Conservation (phyloP, 768 basidiomycete species). For the Cystobasidium tubakii region DNA sequence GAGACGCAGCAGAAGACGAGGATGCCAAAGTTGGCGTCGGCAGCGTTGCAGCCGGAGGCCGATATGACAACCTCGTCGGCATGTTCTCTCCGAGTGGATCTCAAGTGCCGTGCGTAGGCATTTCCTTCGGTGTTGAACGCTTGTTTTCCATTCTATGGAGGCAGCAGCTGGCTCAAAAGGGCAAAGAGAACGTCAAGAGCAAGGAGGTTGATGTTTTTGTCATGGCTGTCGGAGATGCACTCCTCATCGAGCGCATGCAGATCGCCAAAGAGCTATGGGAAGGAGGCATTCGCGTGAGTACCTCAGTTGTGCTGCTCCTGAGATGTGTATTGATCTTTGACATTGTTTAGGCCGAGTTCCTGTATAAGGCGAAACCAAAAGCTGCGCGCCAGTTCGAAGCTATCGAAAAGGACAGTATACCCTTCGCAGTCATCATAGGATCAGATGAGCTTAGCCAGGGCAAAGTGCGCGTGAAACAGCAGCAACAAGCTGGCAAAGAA, state of each 20-base stretch:
- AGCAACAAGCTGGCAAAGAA: conserved; percentile 67
- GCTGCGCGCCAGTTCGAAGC: conserved; percentile 76
- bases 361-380: conserved; percentile 89
- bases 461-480: conserved; percentile 72
- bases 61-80: conserved; percentile 91
- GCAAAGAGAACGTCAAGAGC: conserved; percentile 56
- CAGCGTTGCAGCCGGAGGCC: conserved; percentile 97
- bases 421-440: conserved; percentile 88
- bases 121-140: conserved; percentile 86
- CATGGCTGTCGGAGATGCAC: conserved; percentile 79
- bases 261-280: conserved; percentile 74
- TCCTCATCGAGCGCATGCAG: conserved; percentile 74
- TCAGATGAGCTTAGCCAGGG: conserved; percentile 76
- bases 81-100: conserved; percentile 58
- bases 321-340: not conserved
- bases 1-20: conserved; percentile 71
- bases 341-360: conserved; percentile 68
- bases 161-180: conserved; percentile 54
- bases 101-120: conserved; percentile 77
- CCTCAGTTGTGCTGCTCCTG: not conserved
- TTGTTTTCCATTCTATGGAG: conserved; percentile 87
- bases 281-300: conserved; percentile 74
- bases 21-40: conserved; percentile 91
- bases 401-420: conserved; percentile 83
- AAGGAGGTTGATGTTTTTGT: conserved; percentile 94